Conservation (phyloP, 2,329 filamentous ascomycete species). For the Sphaceloma murrayae region DNA sequence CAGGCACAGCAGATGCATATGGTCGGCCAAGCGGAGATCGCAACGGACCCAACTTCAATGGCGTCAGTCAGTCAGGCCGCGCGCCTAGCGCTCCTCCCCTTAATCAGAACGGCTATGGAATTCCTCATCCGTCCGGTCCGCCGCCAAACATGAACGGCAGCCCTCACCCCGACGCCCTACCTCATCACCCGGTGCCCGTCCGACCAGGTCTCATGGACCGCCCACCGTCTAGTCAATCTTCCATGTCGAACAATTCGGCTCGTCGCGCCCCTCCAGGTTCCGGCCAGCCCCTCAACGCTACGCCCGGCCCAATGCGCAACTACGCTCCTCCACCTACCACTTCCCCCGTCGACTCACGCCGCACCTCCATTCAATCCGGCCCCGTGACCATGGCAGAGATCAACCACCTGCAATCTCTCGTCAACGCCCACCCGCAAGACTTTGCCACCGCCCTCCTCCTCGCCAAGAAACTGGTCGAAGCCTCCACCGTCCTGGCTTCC, state of each 20-base stretch:
- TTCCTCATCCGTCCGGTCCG: not conserved
- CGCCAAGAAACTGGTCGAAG: slow-evolving; percentile 79
- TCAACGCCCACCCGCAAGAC: slow-evolving; percentile 64
- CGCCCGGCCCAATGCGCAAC: not conserved
- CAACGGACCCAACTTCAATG: slow-evolving; percentile 1
- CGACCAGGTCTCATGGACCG: slow-evolving; percentile 40
- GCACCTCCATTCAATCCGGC: slow-evolving; percentile 21
- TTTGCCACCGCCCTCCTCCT: slow-evolving; percentile 60
- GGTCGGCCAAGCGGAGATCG: slow-evolving; percentile 10
- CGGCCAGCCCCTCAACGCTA: slow-evolving; percentile 26
- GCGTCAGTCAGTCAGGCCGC: slow-evolving; percentile 10
- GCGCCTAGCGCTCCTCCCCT: slow-evolving; percentile 17
- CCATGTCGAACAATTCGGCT: slow-evolving; percentile 10
- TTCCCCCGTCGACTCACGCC: slow-evolving; percentile 19
- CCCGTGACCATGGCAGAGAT: slow-evolving; percentile 73
- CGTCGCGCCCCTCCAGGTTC: not conserved
- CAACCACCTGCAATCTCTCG: slow-evolving; percentile 59
- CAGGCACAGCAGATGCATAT: slow-evolving; percentile 10
- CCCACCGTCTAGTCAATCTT: not conserved
- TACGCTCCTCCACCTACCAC: slow-evolving; percentile 21
- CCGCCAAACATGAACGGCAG: slow-evolving; percentile 19
- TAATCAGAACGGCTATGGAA: not conserved
- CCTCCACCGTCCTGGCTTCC: slow-evolving; percentile 67
- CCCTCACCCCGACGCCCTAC: slow-evolving; percentile 45
- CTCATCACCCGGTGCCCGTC: slow-evolving; percentile 47